A percentile compares a stretch with the other conserved stretches of the same genome.
Evolutionary conservation across 352 stramenopile genomes (phyloP).

Genomic region (Pythium periplocum): DNA sequence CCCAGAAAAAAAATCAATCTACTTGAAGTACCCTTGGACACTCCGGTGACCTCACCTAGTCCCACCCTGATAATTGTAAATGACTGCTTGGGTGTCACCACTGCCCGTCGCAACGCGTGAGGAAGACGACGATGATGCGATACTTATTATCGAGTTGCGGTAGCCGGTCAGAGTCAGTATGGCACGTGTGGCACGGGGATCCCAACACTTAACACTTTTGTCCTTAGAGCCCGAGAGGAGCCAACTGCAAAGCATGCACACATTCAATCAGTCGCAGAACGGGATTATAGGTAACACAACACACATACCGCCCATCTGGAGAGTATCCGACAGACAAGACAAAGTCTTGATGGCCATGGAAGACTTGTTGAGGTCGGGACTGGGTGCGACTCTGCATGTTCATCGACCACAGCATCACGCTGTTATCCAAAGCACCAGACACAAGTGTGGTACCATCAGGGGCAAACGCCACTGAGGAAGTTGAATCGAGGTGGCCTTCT

Average conservation of each 20-base stretch:
- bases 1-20: too few relatives aligned
- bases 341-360: conserved; percentile 86
- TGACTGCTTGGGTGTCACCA: conserved; percentile 77
- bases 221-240: conserved; percentile 86
- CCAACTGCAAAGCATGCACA: conserved; percentile 29
- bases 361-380: conserved; percentile 78
- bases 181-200: conserved; percentile 73
- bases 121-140: conserved; percentile 74
- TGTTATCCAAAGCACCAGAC: conserved; percentile 76
- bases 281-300: too few relatives aligned
- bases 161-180: conserved; percentile 82
- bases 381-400: conserved; percentile 71
- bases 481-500: conserved; percentile 80
- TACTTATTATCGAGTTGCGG: conserved; percentile 85
- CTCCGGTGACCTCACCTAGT: too few relatives aligned
- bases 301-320: conserved; percentile 70
- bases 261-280: too few relatives aligned
- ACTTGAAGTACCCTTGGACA: too few relatives aligned
- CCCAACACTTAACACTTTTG: conserved; percentile 83
- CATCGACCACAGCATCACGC: conserved; percentile 87
- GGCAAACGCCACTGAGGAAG: conserved; percentile 86
- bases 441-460: conserved; percentile 85
- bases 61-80: conserved; percentile 76
- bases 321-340: conserved; percentile 86
- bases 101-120: conserved; percentile 84